phyloP scores from a whole-genome alignment of 2,329 filamentous ascomycete species.

The Ceratocystis ficicola region DNA sequence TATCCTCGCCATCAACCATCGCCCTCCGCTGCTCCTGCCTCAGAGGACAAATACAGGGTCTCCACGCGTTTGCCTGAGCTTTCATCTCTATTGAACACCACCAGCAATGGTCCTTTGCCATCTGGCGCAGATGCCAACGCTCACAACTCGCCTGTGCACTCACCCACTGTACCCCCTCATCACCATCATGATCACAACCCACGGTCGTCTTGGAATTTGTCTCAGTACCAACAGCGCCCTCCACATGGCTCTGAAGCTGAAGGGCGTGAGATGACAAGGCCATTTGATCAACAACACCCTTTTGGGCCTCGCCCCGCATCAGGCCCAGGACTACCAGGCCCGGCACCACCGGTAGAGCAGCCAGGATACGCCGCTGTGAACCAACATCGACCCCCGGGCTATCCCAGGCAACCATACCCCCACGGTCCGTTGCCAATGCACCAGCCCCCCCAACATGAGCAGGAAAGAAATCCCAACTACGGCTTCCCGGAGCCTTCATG shows the following conservation, averaged over 20 bases:
- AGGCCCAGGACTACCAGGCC: neutral
- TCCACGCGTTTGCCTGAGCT: constrained; percentile 5
- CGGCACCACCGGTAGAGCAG: neutral
- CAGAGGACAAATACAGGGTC: neutral
- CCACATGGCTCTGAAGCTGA: neutral
- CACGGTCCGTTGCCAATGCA: neutral
- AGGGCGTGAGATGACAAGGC: neutral
- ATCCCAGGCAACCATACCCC: neutral
- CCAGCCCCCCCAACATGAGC: neutral
- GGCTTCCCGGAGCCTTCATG: neutral
- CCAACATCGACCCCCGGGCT: neutral
- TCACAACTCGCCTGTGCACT: constrained; percentile 1
- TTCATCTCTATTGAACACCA: constrained; percentile 2
- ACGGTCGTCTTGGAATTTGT: neutral
- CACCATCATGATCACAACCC: neutral
- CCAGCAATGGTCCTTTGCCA: neutral
- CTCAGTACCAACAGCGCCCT: neutral
- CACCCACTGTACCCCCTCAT: neutral
- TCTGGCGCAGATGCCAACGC: neutral
- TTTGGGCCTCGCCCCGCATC: neutral
- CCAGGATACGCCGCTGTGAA: neutral
- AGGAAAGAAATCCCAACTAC: neutral
- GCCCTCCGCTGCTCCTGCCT: neutral
- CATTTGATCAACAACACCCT: neutral
- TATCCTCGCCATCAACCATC: neutral